Evolutionary conservation across 176 grass and related monocot species (phyloP).

Genomic region (Zoysia japonica): DNA sequence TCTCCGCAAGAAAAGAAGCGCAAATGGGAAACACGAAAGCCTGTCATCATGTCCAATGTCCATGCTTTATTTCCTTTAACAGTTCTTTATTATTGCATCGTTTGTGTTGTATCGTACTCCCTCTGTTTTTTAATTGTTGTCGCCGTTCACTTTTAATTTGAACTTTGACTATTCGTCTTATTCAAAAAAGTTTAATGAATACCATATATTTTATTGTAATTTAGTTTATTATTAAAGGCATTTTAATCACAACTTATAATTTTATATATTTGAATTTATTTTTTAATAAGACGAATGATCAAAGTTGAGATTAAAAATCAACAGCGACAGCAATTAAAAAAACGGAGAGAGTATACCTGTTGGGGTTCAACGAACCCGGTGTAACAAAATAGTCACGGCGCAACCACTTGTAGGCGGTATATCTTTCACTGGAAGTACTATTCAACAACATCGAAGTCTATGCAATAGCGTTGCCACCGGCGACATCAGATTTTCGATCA

Average conservation of each 20-base stretch:
- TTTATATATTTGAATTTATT: too few species aligned
- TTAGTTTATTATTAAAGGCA: too few species aligned
- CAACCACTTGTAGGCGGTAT: slow-evolving; percentile 38
- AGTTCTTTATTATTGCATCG: slow-evolving; percentile 44
- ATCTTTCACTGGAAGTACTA: slow-evolving; percentile 51
- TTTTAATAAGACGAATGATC: too few species aligned
- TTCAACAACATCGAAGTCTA: slow-evolving; percentile 45
- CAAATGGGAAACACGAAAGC: neutral
- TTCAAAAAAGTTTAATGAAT: too few species aligned
- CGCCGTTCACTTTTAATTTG: too few species aligned
- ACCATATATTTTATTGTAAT: too few species aligned
- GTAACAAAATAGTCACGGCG: slow-evolving; percentile 48
- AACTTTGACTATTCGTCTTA: too few species aligned
- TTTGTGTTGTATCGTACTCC: slow-evolving; percentile 36
- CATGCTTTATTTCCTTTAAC: slow-evolving; percentile 34
- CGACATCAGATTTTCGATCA: neutral
- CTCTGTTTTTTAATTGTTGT: too few species aligned
- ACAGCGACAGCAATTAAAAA: too few species aligned
- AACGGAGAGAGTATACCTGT: slow-evolving; percentile 21
- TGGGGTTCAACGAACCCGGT: slow-evolving; percentile 28
- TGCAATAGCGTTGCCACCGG: slow-evolving; percentile 25
- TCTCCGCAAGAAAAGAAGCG: too few species aligned
- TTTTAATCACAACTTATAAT: too few species aligned
- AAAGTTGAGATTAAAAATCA: too few species aligned
- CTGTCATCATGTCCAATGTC: slow-evolving; percentile 22